These are phyloP conservation scores for Tritrichomonas foetus DNA, from an alignment of 208 protist species.

Conservation along the genomic window DNA sequence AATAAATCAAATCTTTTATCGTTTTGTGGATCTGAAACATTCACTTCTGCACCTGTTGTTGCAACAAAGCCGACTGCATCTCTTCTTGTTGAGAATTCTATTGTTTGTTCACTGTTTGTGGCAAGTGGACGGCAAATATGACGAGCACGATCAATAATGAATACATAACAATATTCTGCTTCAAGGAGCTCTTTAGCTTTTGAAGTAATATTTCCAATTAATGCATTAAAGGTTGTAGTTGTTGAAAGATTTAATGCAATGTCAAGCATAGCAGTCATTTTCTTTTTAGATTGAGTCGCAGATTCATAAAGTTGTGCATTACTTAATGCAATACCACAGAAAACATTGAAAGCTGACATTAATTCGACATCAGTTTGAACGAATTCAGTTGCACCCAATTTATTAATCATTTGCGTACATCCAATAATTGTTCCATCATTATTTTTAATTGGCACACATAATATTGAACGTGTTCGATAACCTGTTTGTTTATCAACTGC, in stretches of 20 bases:
- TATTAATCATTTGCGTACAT: slow-evolving; percentile 38
- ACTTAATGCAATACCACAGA: slow-evolving; percentile 9
- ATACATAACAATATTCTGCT: neutral
- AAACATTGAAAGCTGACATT: slow-evolving; percentile 4
- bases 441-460: slow-evolving; percentile 58
- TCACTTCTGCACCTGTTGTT: neutral
- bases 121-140: neutral
- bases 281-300: neutral
- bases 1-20: slow-evolving; percentile 17
- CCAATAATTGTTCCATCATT: neutral
- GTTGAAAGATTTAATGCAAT: neutral
- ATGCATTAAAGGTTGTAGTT: neutral
- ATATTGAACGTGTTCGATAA: slow-evolving; percentile 55
- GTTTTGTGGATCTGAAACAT: neutral
- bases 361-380: neutral
- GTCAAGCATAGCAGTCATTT: neutral
- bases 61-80: neutral
- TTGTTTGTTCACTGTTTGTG: neutral
- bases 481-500: slow-evolving; percentile 57
- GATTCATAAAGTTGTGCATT: neutral
- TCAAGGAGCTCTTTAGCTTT: neutral
- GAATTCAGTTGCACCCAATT: neutral
- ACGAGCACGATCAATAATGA: neutral
- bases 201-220: neutral
- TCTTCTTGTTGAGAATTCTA: neutral